These are phyloP conservation scores for Cercospora sp. DNA, from an alignment of 2,329 filamentous ascomycete species.

Conservation along the genomic window DNA sequence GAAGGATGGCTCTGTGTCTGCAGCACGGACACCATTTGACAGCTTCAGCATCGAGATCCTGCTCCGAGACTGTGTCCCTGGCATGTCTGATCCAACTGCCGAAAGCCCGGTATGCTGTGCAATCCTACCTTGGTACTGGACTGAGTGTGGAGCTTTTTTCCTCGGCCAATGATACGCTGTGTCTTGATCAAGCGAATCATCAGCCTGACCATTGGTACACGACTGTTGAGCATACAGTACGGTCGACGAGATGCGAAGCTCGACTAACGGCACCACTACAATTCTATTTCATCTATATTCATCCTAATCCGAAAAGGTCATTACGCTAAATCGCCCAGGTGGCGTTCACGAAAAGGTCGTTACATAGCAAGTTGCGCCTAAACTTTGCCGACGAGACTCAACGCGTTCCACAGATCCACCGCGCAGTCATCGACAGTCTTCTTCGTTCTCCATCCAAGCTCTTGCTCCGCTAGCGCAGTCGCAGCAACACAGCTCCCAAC, in stretches of 20 bases:
- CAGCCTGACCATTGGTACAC: background rate
- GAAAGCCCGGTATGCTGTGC: background rate
- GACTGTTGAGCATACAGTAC: background rate
- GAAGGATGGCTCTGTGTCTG: background rate
- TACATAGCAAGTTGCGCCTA: background rate
- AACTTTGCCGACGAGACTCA: background rate
- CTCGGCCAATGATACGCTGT: background rate
- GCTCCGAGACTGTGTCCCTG: background rate
- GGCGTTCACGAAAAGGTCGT: background rate
- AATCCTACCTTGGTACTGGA: background rate
- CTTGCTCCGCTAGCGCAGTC: constrained; percentile 3
- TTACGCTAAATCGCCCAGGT: background rate
- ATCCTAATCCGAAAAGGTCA: background rate
- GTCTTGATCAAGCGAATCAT: background rate
- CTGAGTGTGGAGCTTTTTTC: too few relatives aligned
- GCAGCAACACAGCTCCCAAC: constrained; percentile 29
- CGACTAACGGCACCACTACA: background rate
- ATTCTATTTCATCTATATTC: background rate
- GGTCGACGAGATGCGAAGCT: background rate
- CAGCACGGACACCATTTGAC: background rate
- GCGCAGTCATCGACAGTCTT: constrained; percentile 17
- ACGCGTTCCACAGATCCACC: constrained; percentile 12
- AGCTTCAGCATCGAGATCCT: background rate
- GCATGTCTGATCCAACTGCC: background rate
- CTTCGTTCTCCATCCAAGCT: constrained; percentile 18